Conservation (phyloP, 805 yeast species). For the Yarrowia phangngaensis region DNA sequence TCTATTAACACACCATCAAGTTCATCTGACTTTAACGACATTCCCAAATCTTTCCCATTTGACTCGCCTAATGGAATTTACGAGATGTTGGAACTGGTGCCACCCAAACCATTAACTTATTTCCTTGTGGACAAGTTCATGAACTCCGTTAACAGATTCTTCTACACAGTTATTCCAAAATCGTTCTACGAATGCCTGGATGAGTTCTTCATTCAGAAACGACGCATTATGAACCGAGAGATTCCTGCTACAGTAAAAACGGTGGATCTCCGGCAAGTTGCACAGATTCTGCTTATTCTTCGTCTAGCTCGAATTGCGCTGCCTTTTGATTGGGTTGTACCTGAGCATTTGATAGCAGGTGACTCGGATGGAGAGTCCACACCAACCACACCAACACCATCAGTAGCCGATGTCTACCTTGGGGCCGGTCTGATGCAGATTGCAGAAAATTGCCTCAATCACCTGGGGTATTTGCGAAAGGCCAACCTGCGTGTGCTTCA, state of each 20-base stretch:
- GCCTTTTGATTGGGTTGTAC: slow-evolving; percentile 18
- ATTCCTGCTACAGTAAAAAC: slow-evolving; percentile 11
- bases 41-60: slow-evolving; percentile 17
- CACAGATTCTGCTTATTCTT: slow-evolving; percentile 16
- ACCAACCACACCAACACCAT: too few relatives aligned
- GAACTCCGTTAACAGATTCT: slow-evolving; percentile 25
- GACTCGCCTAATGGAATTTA: slow-evolving; percentile 23
- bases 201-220: slow-evolving; percentile 22
- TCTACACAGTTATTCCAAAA: slow-evolving; percentile 26
- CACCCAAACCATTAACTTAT: slow-evolving; percentile 21
- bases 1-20: too few relatives aligned
- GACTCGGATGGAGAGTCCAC: too few relatives aligned
- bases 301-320: slow-evolving; percentile 23
- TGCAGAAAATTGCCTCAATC: slow-evolving; percentile 24
- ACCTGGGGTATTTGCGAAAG: slow-evolving; percentile 11
- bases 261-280: slow-evolving; percentile 7
- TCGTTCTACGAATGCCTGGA: slow-evolving; percentile 19
- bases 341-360: slow-evolving; percentile 6
- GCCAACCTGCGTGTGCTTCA: slow-evolving; percentile 17
- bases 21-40: slow-evolving; percentile 21
- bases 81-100: slow-evolving; percentile 20
- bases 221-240: slow-evolving; percentile 21
- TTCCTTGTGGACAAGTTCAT: slow-evolving; percentile 24
- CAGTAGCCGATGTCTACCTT: slow-evolving; percentile 20
- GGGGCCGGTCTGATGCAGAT: slow-evolving; percentile 18